These are phyloP conservation scores for Zizania latifolia DNA, from an alignment of 176 grass and related monocot species.

Conservation along the genomic window DNA sequence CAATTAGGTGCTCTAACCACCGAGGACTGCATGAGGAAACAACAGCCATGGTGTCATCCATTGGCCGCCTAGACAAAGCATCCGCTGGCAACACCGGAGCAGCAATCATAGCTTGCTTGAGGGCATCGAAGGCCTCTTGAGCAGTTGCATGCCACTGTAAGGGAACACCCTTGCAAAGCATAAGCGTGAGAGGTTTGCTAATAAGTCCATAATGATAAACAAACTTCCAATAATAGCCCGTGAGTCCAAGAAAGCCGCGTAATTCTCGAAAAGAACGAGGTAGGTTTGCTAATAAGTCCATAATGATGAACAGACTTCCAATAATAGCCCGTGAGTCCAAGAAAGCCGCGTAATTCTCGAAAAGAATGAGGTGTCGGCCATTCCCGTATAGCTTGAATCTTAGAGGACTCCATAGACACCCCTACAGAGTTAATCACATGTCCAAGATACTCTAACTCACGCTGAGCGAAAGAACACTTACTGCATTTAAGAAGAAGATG, in stretches of 20 bases:
- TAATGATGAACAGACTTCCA: not conserved
- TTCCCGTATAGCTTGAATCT: not conserved
- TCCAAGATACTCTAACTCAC: not conserved
- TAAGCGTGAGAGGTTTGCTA: too few species aligned
- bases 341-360: not conserved
- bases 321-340: not conserved
- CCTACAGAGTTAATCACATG: not conserved
- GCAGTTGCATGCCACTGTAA: not conserved
- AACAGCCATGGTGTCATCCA: not conserved
- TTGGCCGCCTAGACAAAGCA: not conserved
- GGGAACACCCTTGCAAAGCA: too few species aligned
- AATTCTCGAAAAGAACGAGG: not conserved
- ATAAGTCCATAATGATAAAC: too few species aligned
- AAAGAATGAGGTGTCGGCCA: not conserved
- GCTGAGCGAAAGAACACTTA: not conserved
- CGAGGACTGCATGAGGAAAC: not conserved
- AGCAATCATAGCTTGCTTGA: not conserved
- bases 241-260: not conserved
- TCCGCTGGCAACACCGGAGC: not conserved
- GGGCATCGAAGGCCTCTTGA: not conserved
- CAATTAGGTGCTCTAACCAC: not conserved
- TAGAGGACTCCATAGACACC: not conserved
- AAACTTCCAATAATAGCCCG: not conserved
- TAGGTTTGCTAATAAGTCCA: too few species aligned
- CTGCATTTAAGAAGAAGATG: not conserved